Base-by-base conservation (phyloP, 805 yeast genomes). In the Debaryomyces maramus region DNA sequence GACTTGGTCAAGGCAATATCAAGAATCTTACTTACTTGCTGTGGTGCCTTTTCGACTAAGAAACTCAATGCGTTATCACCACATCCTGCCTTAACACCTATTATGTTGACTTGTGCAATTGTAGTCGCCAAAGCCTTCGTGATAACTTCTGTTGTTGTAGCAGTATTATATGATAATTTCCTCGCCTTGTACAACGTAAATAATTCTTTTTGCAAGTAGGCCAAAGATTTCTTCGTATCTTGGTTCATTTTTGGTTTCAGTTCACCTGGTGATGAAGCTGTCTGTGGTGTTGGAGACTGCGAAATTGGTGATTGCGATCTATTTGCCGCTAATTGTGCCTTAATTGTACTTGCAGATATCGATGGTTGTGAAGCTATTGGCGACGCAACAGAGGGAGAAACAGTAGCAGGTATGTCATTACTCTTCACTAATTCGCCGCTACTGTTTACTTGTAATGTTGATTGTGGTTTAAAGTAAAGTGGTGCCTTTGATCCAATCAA, bases 51-150 rank as follows among this genome's bases (percentile, higher is more conserved):
- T 41, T 86, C 91, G 52, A 85, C 87, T 53, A 84, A 72, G 22
- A 87, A 84, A 10, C 85, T 80, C 45, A 86, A 66, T 4, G 93
- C 90, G 52, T 85, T 85, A 15, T 88, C 87, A 1, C 81, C 80
- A 43, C 86, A 82, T 13, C 93, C 90, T 26, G 85, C 87, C 51
- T 81, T 82, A 52, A 89, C 87, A 0, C 96, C 96, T 6, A 90
- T 90, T 50, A 83, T 90, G 43, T 85, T 84, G 7, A 86, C 91
- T 58, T 86, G 93, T 8, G 95, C 91, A 46, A 90, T 88, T 0
- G 96, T 91, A 70, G 90, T 85, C 3, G 97, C 96, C 50, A 90
- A 72, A 1, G 97, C 96, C 52, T 86, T 89, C 6, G 97, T 90
- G 51, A 90, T 70, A 39, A 89, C 80, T 43, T 81, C 86, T 0